Conservation (phyloP, 306 rosid genomes). For the Macrotyloma uniflorum region DNA sequence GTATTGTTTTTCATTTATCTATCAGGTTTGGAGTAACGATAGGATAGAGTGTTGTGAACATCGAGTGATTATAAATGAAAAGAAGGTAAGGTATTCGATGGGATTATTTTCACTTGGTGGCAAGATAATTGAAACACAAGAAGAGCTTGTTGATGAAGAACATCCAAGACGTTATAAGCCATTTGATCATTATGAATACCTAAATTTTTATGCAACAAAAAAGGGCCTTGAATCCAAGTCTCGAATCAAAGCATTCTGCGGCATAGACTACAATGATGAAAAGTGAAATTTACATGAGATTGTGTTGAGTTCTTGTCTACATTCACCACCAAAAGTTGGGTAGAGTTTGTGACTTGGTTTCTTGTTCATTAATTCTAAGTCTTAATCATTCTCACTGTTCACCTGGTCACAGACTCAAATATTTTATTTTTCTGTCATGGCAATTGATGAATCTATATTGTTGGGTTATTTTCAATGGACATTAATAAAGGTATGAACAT, state of each 20-base stretch:
- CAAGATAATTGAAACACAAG: constrained; percentile 20
- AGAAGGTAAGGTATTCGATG: constrained; percentile 40
- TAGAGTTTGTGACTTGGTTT: not conserved
- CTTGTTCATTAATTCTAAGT: not conserved
- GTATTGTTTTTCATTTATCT: not conserved
- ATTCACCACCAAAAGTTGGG: not conserved
- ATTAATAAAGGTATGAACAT: no score
- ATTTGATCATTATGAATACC: constrained; percentile 42
- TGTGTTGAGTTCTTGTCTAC: not conserved
- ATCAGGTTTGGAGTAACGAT: constrained; percentile 44
- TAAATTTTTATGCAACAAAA: constrained; percentile 15
- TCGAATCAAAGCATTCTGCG: constrained; percentile 43
- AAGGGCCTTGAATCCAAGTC: constrained; percentile 27
- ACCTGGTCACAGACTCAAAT: not conserved
- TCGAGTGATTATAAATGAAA: constrained; percentile 29
- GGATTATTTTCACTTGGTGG: constrained; percentile 41
- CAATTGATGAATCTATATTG: not conserved
- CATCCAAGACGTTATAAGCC: constrained; percentile 40
- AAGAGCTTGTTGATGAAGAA: constrained; percentile 45
- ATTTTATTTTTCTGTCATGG: not conserved
- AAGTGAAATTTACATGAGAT: not conserved
- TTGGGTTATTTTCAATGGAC: no score
- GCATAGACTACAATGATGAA: constrained; percentile 9
- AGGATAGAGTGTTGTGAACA: constrained; percentile 40
- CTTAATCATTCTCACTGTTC: not conserved